Evolutionary conservation across 129 eudicot species (phyloP), one percentile per base, ranked within the genome.

Genomic region (Artemisia argyi): DNA sequence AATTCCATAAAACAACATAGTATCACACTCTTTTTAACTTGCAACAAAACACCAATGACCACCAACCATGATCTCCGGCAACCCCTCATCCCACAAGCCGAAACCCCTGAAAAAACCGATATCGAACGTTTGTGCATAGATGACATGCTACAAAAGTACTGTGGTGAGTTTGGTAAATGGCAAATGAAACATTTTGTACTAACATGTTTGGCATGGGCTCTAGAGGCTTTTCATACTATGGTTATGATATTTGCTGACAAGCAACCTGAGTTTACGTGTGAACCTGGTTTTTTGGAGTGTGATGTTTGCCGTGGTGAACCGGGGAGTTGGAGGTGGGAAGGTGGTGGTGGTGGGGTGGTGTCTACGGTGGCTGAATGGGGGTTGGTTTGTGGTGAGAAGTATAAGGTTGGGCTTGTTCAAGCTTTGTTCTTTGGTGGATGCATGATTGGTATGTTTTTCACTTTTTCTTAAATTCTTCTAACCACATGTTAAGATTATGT

Each of bases 191-290:
- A 95, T 88, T 90, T 95, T 16, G 85, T 95, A 0, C 73, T 95
- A 10, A 88, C 96, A 5, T 80, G 87, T 74, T 22, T 88, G 59
- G 99, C 83, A 6, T 90, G 97, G 99, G 96, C 97, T 11, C 84
- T 95, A 1, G 99, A 95, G 69, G 99, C 91, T 28, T 88, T 95
- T 67, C 99, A 90, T 73, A 88, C 96, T 66, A 95, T 95, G 99
- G 93, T 95, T 55, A 91, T 95, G 89, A 95, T 95, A 0, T 95
- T 95, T 68, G 94, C 99, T 35, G 99, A 95, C 82, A 96, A 94
- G 1, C 87, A 95, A 59, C 97, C 99, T 42, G 83, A 30, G 14
- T 90, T 93, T 96, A 77, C 74, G 20, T 90, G 99, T 78, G 57
- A 26, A 14, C 77, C 58, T 11, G 78, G 73, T 30, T 78, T 59